A percentile compares a stretch with the other conserved stretches of the same genome.
phyloP scores from a whole-genome alignment of 352 stramenopile species.

The Phytopythium delawarense region DNA sequence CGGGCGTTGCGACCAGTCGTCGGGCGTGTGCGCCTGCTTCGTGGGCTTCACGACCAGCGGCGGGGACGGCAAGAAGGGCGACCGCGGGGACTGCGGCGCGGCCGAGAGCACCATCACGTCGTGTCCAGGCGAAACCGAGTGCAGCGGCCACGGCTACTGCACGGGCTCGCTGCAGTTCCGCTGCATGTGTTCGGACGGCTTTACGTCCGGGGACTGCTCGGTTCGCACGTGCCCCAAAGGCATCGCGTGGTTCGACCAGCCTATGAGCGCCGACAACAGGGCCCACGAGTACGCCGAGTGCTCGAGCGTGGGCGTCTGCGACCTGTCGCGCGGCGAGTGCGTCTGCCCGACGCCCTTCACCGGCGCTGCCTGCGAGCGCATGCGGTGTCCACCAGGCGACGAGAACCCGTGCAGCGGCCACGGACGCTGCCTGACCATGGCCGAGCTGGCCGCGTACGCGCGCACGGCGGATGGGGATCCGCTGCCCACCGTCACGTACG shows the following conservation, averaged over 20 bases:
- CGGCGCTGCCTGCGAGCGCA: constrained; percentile 62
- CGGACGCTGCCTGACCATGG: constrained; percentile 68
- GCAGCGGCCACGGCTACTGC: constrained; percentile 76
- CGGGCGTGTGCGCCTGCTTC: constrained; percentile 87
- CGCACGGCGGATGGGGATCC: constrained; percentile 44
- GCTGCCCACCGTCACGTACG: constrained; percentile 44
- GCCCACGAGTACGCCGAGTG: constrained; percentile 52
- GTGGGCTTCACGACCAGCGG: constrained; percentile 71
- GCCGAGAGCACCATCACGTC: constrained; percentile 41
- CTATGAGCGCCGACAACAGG: constrained; percentile 35
- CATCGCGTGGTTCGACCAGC: constrained; percentile 70
- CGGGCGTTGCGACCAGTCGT: constrained; percentile 59
- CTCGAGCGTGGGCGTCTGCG: constrained; percentile 67
- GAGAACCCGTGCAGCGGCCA: constrained; percentile 54
- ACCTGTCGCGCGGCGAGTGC: constrained; percentile 57
- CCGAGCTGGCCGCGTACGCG: constrained; percentile 46
- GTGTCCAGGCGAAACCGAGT: constrained; percentile 56
- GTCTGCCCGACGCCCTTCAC: constrained; percentile 57
- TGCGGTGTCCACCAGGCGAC: constrained; percentile 59
- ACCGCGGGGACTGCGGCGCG: constrained; percentile 71
- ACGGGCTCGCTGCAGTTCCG: constrained; percentile 59
- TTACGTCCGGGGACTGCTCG: constrained; percentile 64
- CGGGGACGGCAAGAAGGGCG: constrained; percentile 39
- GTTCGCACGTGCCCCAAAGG: constrained; percentile 57
- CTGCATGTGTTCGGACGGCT: constrained; percentile 59